phyloP scores from a whole-genome alignment of 1,284 basidiomycete species.

The Papiliotrema laurentii region DNA sequence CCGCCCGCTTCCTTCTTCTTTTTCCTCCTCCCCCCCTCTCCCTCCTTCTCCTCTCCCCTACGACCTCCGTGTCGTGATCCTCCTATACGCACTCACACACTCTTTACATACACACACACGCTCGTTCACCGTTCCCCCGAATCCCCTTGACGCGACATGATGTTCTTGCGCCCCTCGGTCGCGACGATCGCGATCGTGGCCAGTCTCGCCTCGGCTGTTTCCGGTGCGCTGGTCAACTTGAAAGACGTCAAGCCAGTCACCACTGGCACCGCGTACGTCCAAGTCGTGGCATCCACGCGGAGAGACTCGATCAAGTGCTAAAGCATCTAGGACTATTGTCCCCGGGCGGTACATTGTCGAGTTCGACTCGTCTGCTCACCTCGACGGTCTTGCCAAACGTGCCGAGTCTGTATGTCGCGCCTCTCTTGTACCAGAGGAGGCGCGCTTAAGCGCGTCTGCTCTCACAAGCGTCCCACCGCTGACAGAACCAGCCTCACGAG shows the following conservation, averaged over 20 bases:
- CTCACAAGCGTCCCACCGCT: not conserved
- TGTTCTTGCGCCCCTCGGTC: not conserved
- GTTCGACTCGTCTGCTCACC: conserved; percentile 32
- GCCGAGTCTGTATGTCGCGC: conserved; percentile 11
- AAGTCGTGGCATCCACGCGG: too few relatives aligned
- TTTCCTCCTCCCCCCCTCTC: too few relatives aligned
- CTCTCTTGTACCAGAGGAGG: too few relatives aligned
- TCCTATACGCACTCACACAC: not conserved
- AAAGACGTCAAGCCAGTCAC: conserved; percentile 4
- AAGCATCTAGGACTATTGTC: conserved; percentile 11
- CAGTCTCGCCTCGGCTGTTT: not conserved
- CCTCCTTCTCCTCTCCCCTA: too few relatives aligned
- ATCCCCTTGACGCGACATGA: too few relatives aligned
- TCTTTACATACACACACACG: not conserved
- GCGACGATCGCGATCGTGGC: not conserved
- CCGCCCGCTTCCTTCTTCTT: too few relatives aligned
- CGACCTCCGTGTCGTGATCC: too few relatives aligned
- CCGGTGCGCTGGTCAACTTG: not conserved
- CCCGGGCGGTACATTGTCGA: conserved; percentile 41
- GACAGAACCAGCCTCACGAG: conserved; percentile 39
- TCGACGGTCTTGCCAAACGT: conserved; percentile 16
- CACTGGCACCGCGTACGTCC: not conserved
- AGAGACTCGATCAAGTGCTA: too few relatives aligned
- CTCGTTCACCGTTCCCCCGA: too few relatives aligned
- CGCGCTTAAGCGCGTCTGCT: not conserved